Conservation (phyloP, 805 yeast species). For the Priceomyces castillae region DNA sequence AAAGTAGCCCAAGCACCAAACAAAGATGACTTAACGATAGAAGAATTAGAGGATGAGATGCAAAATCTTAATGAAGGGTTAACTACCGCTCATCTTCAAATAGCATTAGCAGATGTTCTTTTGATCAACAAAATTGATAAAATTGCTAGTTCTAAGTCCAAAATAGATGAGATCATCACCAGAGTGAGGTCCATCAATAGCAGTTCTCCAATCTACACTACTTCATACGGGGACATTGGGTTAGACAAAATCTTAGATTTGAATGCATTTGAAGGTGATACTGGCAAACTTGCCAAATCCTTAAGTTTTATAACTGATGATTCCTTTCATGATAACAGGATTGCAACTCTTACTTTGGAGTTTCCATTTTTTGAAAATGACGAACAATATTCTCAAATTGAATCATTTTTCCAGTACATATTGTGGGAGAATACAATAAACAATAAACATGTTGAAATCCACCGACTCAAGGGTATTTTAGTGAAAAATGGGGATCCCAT, state of each 20-base stretch:
- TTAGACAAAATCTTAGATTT: conserved; percentile 67
- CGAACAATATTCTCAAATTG: conserved; percentile 46
- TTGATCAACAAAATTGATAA: conserved; percentile 76
- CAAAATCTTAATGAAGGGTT: conserved; percentile 41
- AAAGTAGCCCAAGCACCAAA: conserved; percentile 15
- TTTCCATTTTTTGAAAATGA: conserved; percentile 40
- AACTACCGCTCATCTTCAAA: conserved; percentile 85
- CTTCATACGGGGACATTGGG: conserved; percentile 75
- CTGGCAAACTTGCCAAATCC: conserved; percentile 17
- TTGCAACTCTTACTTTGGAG: conserved; percentile 37
- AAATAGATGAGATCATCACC: conserved; percentile 28
- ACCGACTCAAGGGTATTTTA: conserved; percentile 77
- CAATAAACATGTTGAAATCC: conserved; percentile 58
- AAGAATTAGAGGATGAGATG: conserved; percentile 30
- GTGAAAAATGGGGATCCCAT: conserved; percentile 30
- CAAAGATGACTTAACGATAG: conserved; percentile 21
- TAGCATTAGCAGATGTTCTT: conserved; percentile 84
- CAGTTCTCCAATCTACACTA: conserved; percentile 61
- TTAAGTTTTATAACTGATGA: conserved; percentile 11
- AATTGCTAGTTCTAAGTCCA: conserved; percentile 18
- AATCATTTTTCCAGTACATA: conserved; percentile 62
- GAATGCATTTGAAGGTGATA: conserved; percentile 63
- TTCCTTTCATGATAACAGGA: conserved; percentile 38
- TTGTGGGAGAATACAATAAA: conserved; percentile 66
- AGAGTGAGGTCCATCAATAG: conserved; percentile 59